Base-by-base conservation (phyloP, 768 basidiomycete species). In the Mycena amicta region DNA sequence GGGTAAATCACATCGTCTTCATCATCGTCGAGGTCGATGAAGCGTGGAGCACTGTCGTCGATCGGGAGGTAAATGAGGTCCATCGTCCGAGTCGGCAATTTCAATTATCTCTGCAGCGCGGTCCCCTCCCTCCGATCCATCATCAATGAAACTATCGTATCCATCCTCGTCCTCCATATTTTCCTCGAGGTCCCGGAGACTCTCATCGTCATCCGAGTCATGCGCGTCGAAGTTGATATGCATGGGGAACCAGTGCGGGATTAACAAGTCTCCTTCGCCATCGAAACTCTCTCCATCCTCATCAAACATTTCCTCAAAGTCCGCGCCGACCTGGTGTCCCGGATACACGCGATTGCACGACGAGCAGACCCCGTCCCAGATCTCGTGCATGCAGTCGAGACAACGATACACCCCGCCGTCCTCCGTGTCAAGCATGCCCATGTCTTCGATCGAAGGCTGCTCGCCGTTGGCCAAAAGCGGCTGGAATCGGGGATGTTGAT, bases 371-470 rank as follows among this genome's bases (percentile, higher is more conserved):
- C 88, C 88, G 59, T 78, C 84, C 82, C 80, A 84, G 59, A 93
- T 88, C 72, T 93, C 92, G 66, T 92, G 85, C 78, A 86, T 80
- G 62, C 90, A 93, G 41, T 86, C 85, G 16, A 84, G 66, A 68
- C 92, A 93, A 18, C 91, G 81, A 66, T 84, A 87, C n/a, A 93
- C 78, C 1, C 86, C 88, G 12, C 86, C 89, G 57, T 92, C 91
- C 62, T 91, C 89, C 8, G 75, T 77, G 66, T 93, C 91, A 30
- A 81, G 80, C 76, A 88, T 83, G 0, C 90, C 89, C 63, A 86
- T 72, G 26, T 79, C 74, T 40, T 77, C 79, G 53, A 55, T 70
- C 66, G 54, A 64, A 51, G 66, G 40, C 56, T 60, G 52, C 57
- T 67, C 49, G 62, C 66, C 31, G 67, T 37, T 66, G 65, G 5